Evolutionary conservation across 1,284 basidiomycete species (phyloP).

Genomic region (Thecaphora frezii): DNA sequence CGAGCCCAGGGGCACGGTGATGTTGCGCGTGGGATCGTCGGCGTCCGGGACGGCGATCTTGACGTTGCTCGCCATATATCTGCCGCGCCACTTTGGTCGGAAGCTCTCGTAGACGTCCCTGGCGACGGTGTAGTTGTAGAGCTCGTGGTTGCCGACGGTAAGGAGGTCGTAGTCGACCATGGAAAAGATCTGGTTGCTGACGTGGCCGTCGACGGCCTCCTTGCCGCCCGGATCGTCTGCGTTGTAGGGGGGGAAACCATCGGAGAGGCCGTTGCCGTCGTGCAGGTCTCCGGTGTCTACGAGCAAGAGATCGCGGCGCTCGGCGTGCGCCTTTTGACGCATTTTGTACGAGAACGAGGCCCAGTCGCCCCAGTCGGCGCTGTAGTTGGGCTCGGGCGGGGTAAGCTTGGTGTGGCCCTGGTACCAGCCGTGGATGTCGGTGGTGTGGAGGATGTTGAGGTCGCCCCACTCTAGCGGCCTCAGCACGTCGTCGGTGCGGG

Average conservation of each 20-base stretch:
- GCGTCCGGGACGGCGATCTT: slow-evolving; percentile 40
- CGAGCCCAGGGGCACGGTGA: slow-evolving; percentile 42
- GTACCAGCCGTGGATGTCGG: slow-evolving; percentile 70
- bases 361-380: slow-evolving; percentile 57
- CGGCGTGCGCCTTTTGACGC: slow-evolving; percentile 35
- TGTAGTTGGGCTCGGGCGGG: slow-evolving; percentile 55
- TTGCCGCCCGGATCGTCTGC: slow-evolving; percentile 31
- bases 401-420: slow-evolving; percentile 53
- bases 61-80: slow-evolving; percentile 48
- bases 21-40: slow-evolving; percentile 14
- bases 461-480: slow-evolving; percentile 72
- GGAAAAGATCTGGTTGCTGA: slow-evolving; percentile 62
- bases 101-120: slow-evolving; percentile 79
- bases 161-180: slow-evolving; percentile 79
- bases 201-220: slow-evolving; percentile 46
- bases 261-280: slow-evolving; percentile 55
- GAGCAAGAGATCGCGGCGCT: slow-evolving; percentile 54
- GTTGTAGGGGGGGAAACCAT: slow-evolving; percentile 43
- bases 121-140: slow-evolving; percentile 76
- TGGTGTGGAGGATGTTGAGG: slow-evolving; percentile 77
- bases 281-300: slow-evolving; percentile 56
- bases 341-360: slow-evolving; percentile 55
- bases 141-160: slow-evolving; percentile 84
- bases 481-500: slow-evolving; percentile 40
- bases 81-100: slow-evolving; percentile 64